These are phyloP conservation scores for Neonectria magnoliae DNA, from an alignment of 2,329 filamentous ascomycete genomes.

Conservation along the genomic window DNA sequence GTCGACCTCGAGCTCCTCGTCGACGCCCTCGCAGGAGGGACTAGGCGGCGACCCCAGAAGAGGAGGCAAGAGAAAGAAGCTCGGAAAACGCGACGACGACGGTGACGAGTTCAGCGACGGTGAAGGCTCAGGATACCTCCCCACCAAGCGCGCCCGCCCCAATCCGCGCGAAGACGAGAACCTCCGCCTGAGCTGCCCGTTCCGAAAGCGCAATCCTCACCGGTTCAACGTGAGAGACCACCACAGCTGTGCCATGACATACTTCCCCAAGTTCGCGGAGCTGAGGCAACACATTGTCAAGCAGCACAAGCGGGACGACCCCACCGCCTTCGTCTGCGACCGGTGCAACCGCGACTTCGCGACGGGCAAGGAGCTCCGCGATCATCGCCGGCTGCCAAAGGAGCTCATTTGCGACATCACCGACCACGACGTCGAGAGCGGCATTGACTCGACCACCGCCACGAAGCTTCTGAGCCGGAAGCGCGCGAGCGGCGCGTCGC, in stretches of 20 bases:
- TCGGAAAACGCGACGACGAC: slow-evolving; percentile 42
- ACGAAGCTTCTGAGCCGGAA: slow-evolving; percentile 54
- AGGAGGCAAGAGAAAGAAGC: slow-evolving; percentile 51
- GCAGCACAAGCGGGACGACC: slow-evolving; percentile 54
- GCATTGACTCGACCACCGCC: slow-evolving; percentile 53
- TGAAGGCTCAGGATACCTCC: slow-evolving; percentile 44
- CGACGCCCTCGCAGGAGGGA: slow-evolving; percentile 44
- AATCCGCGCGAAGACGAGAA: slow-evolving; percentile 51
- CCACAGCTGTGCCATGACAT: slow-evolving; percentile 55
- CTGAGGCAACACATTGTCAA: slow-evolving; percentile 56
- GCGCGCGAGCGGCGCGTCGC: slow-evolving; percentile 50
- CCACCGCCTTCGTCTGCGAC: slow-evolving; percentile 53
- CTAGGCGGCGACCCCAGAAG: slow-evolving; percentile 31
- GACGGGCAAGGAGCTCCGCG: slow-evolving; percentile 50
- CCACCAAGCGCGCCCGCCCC: slow-evolving; percentile 45
- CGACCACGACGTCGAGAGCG: slow-evolving; percentile 52
- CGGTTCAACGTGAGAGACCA: slow-evolving; percentile 59
- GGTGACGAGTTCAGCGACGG: slow-evolving; percentile 50
- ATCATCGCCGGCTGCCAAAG: slow-evolving; percentile 52
- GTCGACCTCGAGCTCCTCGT: slow-evolving; percentile 46
- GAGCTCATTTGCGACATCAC: slow-evolving; percentile 55
- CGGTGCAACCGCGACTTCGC: slow-evolving; percentile 53
- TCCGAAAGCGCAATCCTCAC: slow-evolving; percentile 55
- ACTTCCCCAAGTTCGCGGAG: slow-evolving; percentile 54
- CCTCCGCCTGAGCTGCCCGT: slow-evolving; percentile 55